A percentile compares a stretch with the other conserved stretches of the same genome.
These are phyloP conservation scores for Fusarium hostae DNA, from an alignment of 2,329 filamentous ascomycete genomes.

Conservation along the genomic window DNA sequence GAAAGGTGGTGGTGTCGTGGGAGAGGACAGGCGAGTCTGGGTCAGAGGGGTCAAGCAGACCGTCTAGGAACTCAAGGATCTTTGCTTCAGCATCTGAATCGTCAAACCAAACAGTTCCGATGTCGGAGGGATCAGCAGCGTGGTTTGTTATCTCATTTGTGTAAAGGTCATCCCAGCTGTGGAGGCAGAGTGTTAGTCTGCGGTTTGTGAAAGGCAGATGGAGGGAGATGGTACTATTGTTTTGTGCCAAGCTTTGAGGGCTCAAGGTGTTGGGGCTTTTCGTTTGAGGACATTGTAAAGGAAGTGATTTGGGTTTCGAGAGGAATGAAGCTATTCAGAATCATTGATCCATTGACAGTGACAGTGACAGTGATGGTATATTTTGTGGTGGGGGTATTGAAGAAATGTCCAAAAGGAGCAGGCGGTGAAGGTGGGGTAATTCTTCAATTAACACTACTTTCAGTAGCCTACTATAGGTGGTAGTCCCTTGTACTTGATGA, in stretches of 20 bases:
- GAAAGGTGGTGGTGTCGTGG: slow-evolving; percentile 64
- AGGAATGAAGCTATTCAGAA: slow-evolving; percentile 20
- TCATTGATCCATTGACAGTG: not conserved
- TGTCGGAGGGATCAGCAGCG: slow-evolving; percentile 76
- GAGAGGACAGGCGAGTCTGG: slow-evolving; percentile 36
- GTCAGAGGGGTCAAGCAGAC: slow-evolving; percentile 44
- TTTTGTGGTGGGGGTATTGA: slow-evolving; percentile 40
- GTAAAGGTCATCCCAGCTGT: slow-evolving; percentile 82
- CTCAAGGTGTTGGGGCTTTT: slow-evolving; percentile 73
- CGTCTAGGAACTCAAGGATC: slow-evolving; percentile 75
- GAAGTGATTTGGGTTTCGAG: not conserved
- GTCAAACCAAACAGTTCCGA: slow-evolving; percentile 95
- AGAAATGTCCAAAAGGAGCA: slow-evolving; percentile 30
- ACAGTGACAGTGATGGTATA: not conserved
- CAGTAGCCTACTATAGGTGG: too few species aligned
- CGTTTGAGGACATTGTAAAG: slow-evolving; percentile 32
- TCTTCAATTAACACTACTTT: not conserved
- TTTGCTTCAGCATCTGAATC: slow-evolving; percentile 89
- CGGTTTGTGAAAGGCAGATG: not conserved
- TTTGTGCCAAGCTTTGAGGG: slow-evolving; percentile 87
- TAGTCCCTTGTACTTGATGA: too few species aligned
- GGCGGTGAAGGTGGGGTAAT: slow-evolving; percentile 41
- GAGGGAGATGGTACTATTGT: slow-evolving; percentile 75
- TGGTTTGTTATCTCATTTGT: slow-evolving; percentile 77
- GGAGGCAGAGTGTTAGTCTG: slow-evolving; percentile 16